Conservation (phyloP, 306 rosid genomes). For the Gynostemma pentaphyllum region DNA sequence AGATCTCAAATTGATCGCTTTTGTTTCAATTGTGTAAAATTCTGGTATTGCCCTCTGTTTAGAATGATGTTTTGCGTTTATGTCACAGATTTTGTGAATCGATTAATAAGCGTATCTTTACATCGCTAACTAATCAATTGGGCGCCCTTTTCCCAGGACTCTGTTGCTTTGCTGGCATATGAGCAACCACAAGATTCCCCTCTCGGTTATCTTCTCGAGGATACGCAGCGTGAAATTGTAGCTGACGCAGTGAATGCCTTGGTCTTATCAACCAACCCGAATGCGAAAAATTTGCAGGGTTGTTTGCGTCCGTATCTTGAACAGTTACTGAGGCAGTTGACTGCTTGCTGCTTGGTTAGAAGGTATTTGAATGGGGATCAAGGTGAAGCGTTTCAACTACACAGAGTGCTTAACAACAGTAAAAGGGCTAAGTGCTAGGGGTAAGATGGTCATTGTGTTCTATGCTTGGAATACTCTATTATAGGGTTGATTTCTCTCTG, state of each 20-base stretch:
- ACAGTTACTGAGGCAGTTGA: slow-evolving; percentile 73
- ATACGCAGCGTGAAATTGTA: slow-evolving; percentile 79
- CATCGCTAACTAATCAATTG: background rate
- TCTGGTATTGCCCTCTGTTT: background rate
- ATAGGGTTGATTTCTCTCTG: slow-evolving; percentile 1
- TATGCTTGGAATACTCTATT: slow-evolving; percentile 2
- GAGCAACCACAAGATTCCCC: slow-evolving; percentile 66
- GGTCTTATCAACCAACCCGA: slow-evolving; percentile 77
- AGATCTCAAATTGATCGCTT: too few relatives aligned
- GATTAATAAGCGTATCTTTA: background rate
- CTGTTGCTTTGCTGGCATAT: slow-evolving; percentile 90
- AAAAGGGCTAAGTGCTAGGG: slow-evolving; percentile 31
- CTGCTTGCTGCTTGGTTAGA: slow-evolving; percentile 77
- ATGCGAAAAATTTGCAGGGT: slow-evolving; percentile 45
- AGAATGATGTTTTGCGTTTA: background rate
- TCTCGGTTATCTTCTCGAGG: slow-evolving; percentile 78
- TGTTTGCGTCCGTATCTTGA: slow-evolving; percentile 73
- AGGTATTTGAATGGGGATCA: slow-evolving; percentile 70
- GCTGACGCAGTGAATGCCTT: slow-evolving; percentile 86
- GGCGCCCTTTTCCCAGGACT: slow-evolving; percentile 43
- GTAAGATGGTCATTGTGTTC: background rate
- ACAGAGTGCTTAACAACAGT: slow-evolving; percentile 46
- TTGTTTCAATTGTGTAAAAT: too few relatives aligned
- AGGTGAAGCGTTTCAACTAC: slow-evolving; percentile 85
- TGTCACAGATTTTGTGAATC: background rate